Evolutionary conservation across 1,139 yeast genomes (phyloP), one percentile per base, ranked within the genome.

Genomic region (Debaryomyces sp.): DNA sequence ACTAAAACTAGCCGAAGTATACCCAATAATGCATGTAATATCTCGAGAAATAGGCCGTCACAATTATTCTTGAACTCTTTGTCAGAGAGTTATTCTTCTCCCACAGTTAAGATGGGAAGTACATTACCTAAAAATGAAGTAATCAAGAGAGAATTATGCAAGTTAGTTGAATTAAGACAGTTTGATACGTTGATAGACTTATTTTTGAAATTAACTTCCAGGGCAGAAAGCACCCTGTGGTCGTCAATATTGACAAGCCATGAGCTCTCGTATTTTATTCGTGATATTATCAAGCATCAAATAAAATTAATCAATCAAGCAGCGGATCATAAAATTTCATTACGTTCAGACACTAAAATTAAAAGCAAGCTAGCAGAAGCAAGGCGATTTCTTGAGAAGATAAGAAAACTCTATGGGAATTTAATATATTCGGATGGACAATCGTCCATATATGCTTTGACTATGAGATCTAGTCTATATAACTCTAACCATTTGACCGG

Each of bases 361-460:
- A 36, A 18, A 17, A 21, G 33, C 15, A 49, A 47, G 26, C 27
- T 27, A 9, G 40, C 33, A n/a, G 51, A 44, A 33, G 51, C 52
- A 15, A 51, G 46, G 32, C 18, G 35, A 26, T 52, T 64, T 43
- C 55, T 60, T 21, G 51, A 52, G 5, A 51, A 57, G 29, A 64
- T 73, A 35, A 60, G 77, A 50, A 50, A 51, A 12, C 57, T 71
- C 2, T 71, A 71, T 50, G 55, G 64, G 26, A 61, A 65, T 24
- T 50, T 73, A 27, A 44, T 72, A 23, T 69, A 61, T 47, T 54
- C 59, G 3, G 49, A 55, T 37, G 41, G 59, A 12, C 40, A 40
- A 2, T 62, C 55, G 12, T 59, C 56, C 44, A 54, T 71, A 8
- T 71, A 71, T 49, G 53, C 55, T 22, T 39, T 43, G 21, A 49